Conservation (phyloP, 495 filamentous ascomycete species). For the Neurospora terricola region DNA sequence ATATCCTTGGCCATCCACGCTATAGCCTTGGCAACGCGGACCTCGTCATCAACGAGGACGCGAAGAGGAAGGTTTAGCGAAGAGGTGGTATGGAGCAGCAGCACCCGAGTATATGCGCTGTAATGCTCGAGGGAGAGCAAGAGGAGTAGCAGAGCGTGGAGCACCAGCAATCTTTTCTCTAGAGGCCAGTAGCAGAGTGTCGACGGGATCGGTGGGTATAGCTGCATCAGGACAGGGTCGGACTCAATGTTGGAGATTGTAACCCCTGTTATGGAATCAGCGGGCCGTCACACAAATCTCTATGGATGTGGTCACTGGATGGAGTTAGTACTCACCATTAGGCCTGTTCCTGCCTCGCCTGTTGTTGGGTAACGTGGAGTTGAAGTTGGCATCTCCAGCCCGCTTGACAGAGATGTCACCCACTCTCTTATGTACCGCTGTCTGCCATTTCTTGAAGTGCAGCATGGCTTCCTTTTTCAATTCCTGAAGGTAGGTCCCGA, state of each 20-base stretch:
- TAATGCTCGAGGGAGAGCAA: slow-evolving; percentile 77
- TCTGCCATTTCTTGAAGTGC: slow-evolving; percentile 39
- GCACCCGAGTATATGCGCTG: slow-evolving; percentile 59
- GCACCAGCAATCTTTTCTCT: slow-evolving; percentile 37
- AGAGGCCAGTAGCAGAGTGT: slow-evolving; percentile 28
- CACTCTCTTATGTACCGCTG: slow-evolving; percentile 23
- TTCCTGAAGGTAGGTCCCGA: slow-evolving; percentile 27
- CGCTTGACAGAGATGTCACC: slow-evolving; percentile 32
- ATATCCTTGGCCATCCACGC: slow-evolving; percentile 64
- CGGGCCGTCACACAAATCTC: background rate
- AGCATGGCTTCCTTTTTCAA: slow-evolving; percentile 31
- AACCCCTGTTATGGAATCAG: slow-evolving; percentile 17
- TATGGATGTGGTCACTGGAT: background rate
- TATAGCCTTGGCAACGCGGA: slow-evolving; percentile 61
- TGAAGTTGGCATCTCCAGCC: slow-evolving; percentile 8
- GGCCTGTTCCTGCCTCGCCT: slow-evolving; percentile 6
- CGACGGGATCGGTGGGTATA: slow-evolving; percentile 37
- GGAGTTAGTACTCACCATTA: slow-evolving; percentile 3
- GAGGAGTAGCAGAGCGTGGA: slow-evolving; percentile 58
- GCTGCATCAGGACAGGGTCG: slow-evolving; percentile 26
- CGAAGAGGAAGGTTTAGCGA: slow-evolving; percentile 56
- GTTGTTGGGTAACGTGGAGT: slow-evolving; percentile 1
- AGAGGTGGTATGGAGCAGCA: slow-evolving; percentile 60
- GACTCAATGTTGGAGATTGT: slow-evolving; percentile 21
- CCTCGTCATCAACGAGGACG: slow-evolving; percentile 60